Evolutionary conservation across 139 green algal genomes (phyloP).

Genomic region (Coelastrella sp.): DNA sequence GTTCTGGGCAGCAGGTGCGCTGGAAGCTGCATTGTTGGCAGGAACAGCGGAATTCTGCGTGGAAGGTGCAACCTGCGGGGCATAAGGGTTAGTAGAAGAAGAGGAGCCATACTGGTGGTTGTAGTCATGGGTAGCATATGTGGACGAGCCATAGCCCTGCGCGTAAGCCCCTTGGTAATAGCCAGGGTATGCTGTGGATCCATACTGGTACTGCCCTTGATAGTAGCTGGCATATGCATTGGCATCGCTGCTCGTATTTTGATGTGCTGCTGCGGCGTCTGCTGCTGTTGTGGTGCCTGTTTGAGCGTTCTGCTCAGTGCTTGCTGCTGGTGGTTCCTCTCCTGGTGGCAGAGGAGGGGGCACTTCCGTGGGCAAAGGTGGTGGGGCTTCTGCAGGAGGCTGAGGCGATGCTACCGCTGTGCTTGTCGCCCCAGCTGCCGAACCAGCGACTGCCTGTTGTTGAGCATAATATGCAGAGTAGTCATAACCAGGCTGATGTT

Average conservation of each 20-base stretch:
- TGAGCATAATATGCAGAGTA: constrained; percentile 20
- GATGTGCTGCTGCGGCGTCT: not conserved
- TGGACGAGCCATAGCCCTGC: not conserved
- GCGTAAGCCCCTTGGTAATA: not conserved
- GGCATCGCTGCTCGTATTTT: not conserved
- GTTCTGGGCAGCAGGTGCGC: constrained; percentile 2
- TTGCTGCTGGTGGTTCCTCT: constrained; percentile 12
- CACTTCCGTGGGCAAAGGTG: not conserved
- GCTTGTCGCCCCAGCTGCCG: not conserved
- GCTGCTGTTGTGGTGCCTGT: not conserved
- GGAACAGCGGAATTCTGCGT: not conserved
- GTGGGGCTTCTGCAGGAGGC: not conserved
- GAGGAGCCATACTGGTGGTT: not conserved
- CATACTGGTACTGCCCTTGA: constrained; percentile 5
- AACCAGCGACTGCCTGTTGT: not conserved
- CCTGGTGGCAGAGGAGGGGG: constrained; percentile 11
- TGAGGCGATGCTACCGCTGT: not conserved
- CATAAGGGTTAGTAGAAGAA: constrained; percentile 44
- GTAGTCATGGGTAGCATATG: constrained; percentile 15
- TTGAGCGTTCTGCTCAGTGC: not conserved
- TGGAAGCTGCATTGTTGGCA: not conserved
- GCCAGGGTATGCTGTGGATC: not conserved
- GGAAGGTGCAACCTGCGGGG: constrained; percentile 25
- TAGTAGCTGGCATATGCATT: not conserved
- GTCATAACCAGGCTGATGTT: constrained; percentile 35